Conservation (phyloP, 1,284 basidiomycete species). For the Boletellus deceptivus region DNA sequence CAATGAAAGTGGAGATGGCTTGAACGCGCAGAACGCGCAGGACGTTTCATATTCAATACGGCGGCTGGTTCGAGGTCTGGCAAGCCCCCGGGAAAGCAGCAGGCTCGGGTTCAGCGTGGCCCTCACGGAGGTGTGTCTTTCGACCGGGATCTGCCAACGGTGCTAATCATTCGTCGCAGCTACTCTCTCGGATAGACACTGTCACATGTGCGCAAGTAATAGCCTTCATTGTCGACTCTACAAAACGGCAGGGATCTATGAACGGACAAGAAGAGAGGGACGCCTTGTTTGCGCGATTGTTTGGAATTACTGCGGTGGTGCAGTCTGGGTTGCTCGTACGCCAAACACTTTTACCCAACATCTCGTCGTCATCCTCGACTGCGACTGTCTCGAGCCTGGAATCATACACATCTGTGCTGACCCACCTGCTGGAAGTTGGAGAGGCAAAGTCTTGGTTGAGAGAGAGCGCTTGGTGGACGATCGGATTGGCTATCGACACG, state of each 20-base stretch:
- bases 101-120: conserved; percentile 94
- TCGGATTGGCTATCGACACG: conserved; percentile 63
- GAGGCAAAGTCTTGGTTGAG: conserved; percentile 88
- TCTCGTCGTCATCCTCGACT: conserved; percentile 51
- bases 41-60: conserved; percentile 90
- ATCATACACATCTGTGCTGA: conserved; percentile 64
- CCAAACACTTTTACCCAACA: conserved; percentile 49
- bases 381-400: conserved; percentile 54
- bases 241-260: conserved; percentile 69
- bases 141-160: not conserved
- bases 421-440: conserved; percentile 68
- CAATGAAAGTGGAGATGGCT: conserved; percentile 50
- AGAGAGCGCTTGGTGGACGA: conserved; percentile 89
- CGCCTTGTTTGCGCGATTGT: conserved; percentile 87
- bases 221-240: conserved; percentile 68
- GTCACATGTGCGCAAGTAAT: conserved; percentile 77
- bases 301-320: conserved; percentile 82
- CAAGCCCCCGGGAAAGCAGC: conserved; percentile 90
- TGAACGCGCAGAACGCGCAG: conserved; percentile 72
- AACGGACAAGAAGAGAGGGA: conserved; percentile 92
- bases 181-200: conserved; percentile 78
- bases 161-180: conserved; percentile 43
- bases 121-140: conserved; percentile 78
- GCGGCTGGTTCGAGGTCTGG: conserved; percentile 82
- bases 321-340: conserved; percentile 80